A percentile compares a stretch with the other conserved stretches of the same genome.
phyloP scores from a whole-genome alignment of 2,329 filamentous ascomycete species.

The Sordariomycetes sp. region DNA sequence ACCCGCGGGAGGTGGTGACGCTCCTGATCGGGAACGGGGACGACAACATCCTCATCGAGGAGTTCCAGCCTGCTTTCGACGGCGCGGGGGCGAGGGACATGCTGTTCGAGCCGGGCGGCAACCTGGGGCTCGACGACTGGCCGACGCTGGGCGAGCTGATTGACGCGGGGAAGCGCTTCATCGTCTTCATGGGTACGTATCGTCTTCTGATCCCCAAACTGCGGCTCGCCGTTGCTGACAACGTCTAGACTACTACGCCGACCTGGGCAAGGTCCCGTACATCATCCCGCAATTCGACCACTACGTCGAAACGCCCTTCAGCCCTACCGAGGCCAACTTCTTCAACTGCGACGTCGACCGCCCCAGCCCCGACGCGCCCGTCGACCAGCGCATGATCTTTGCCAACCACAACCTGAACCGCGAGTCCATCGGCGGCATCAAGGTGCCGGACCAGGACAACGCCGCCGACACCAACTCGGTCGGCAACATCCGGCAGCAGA shows the following conservation, averaged over 20 bases:
- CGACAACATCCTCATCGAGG: slow-evolving; percentile 32
- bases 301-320: slow-evolving; percentile 61
- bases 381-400: slow-evolving; percentile 13
- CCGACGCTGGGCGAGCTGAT: slow-evolving; percentile 60
- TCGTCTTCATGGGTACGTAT: slow-evolving; percentile 53
- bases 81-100: slow-evolving; percentile 45
- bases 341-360: slow-evolving; percentile 54
- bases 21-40: slow-evolving; percentile 51
- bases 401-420: slow-evolving; percentile 11
- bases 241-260: slow-evolving; percentile 16
- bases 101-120: slow-evolving; percentile 38
- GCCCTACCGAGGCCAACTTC: slow-evolving; percentile 45
- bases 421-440: slow-evolving; percentile 15
- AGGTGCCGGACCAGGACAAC: slow-evolving; percentile 21
- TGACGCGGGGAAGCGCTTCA: slow-evolving; percentile 44
- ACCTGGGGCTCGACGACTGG: slow-evolving; percentile 38
- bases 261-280: slow-evolving; percentile 39
- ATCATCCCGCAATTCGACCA: slow-evolving; percentile 51
- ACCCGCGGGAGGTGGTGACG: slow-evolving; percentile 49
- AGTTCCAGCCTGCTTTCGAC: slow-evolving; percentile 41
- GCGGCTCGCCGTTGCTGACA: not conserved
- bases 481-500: slow-evolving; percentile 14
- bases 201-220: no score
- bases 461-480: slow-evolving; percentile 25
- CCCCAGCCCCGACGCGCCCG: slow-evolving; percentile 29